These are phyloP conservation scores for Lactifluus pinguis DNA, from an alignment of 768 basidiomycete species.

Conservation along the genomic window DNA sequence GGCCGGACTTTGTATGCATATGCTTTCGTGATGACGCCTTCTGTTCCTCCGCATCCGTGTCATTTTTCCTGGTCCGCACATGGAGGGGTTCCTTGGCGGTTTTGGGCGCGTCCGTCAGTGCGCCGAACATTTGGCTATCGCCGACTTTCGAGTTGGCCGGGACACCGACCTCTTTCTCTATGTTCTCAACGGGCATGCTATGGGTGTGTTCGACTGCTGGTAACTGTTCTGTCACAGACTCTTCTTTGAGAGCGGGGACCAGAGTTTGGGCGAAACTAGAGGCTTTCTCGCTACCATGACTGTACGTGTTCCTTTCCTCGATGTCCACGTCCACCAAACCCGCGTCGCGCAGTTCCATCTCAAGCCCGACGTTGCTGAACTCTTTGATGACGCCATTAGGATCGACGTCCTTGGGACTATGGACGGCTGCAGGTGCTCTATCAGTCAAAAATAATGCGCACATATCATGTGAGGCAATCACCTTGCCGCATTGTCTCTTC, in stretches of 20 bases:
- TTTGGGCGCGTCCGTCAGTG: conserved; percentile 44
- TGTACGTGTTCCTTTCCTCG: conserved; percentile 44
- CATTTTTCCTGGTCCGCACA: conserved; percentile 35
- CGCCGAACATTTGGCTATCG: conserved; percentile 42
- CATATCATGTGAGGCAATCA: conserved; percentile 21
- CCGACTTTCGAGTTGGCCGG: conserved; percentile 29
- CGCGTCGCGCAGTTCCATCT: conserved; percentile 30
- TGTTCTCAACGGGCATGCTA: conserved; percentile 1
- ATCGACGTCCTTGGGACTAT: conserved; percentile 32
- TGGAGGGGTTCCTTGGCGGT: conserved; percentile 37
- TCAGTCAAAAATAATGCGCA: not conserved
- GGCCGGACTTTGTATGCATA: conserved; percentile 40
- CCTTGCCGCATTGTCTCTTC: conserved; percentile 35
- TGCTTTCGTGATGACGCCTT: conserved; percentile 46
- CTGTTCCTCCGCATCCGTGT: conserved; percentile 41
- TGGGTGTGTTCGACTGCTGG: conserved; percentile 4
- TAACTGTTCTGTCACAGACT: conserved; percentile 39
- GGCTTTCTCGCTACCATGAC: conserved; percentile 40
- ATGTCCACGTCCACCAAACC: conserved; percentile 35
- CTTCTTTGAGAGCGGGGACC: conserved; percentile 66
- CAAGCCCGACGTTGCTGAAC: conserved; percentile 37
- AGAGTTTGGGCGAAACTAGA: conserved; percentile 52
- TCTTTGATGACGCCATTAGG: conserved; percentile 30
- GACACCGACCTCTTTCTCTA: conserved; percentile 9
- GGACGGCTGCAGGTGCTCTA: conserved; percentile 30